Evolutionary conservation across 768 basidiomycete genomes (phyloP), one percentile per base, ranked within the genome.

Genomic region (Xanthoconium purpureum): DNA sequence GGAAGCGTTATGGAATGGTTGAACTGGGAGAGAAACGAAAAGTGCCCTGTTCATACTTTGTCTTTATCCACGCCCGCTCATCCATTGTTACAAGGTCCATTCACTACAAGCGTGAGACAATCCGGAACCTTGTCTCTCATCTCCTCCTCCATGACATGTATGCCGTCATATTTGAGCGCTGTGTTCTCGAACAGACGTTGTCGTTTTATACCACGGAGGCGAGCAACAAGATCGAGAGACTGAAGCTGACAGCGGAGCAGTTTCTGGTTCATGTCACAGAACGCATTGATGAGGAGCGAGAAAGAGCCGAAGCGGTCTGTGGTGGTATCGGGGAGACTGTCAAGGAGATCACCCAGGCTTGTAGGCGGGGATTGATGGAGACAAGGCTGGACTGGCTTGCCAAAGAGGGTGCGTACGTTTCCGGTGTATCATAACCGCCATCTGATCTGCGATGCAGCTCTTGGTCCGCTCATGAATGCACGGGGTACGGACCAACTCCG

Each of bases 111-210:
- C 78, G 84, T 6, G 54, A 54, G 0, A 63, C 71, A 42, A 76
- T 91, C 40, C 70, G 70, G 3, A 64, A 68, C 3, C 79, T 92
- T n/a, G 74, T 90, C 47, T 63, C 71, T 0, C 82, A 86, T 54
- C 77, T 91, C 47, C 69, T 77, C 47, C 74, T 73, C 5, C 83
- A 90, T 57, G 74, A 77, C 29, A 77, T 83, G 55, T 92, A 89
- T 61, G 62, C 63, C 3, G 56, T 77, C 20, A 63, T 76, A 28
- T 85, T 91, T 52, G 85, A 90, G 62, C 73, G 77, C 9, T 77
- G 71, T 55, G 82, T 85, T 61, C 60, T 87, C 42, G 69, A 77
- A 18, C 59, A 75, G 18, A 84, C 87, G 0, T 65, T 70, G 18
- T 66, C 73, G 1, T 88, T 80, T 63, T 91, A 88, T 63, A 50